phyloP scores from a whole-genome alignment of 2,329 filamentous ascomycete genomes.

The Pseudofabraea citricarpa region DNA sequence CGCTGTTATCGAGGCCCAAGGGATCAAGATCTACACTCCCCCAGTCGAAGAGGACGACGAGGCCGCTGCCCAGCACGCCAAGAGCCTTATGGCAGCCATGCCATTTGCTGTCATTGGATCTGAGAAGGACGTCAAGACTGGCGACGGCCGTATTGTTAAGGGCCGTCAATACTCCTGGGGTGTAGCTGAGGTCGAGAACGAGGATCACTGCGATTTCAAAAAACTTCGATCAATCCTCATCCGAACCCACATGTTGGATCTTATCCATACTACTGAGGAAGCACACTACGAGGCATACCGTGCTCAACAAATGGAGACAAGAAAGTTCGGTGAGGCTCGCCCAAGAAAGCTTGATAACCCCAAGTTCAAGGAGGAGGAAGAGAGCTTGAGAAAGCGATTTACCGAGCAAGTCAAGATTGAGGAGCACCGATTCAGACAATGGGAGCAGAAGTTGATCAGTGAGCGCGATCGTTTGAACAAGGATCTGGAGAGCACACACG shows the following conservation, averaged over 20 bases:
- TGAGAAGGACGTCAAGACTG: slow-evolving; percentile 97
- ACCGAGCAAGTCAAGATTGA: slow-evolving; percentile 99
- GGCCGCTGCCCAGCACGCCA: slow-evolving; percentile 89
- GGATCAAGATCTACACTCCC: slow-evolving; percentile 99
- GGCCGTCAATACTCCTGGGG: slow-evolving; percentile 99
- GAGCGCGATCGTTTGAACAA: slow-evolving; percentile 99
- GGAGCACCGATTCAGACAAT: slow-evolving; percentile 97
- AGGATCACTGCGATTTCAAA: slow-evolving; percentile 99
- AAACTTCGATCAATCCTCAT: slow-evolving; percentile 98
- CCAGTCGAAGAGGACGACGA: slow-evolving; percentile 98
- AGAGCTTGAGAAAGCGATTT: slow-evolving; percentile 96
- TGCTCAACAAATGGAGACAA: slow-evolving; percentile 98
- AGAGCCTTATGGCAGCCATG: slow-evolving; percentile 93
- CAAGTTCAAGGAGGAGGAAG: slow-evolving; percentile 99
- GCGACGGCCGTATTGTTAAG: slow-evolving; percentile 95
- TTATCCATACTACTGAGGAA: slow-evolving; percentile 99
- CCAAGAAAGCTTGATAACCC: slow-evolving; percentile 98
- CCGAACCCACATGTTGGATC: slow-evolving; percentile 98
- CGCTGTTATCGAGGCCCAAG: slow-evolving; percentile 93
- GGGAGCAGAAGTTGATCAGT: slow-evolving; percentile 99
- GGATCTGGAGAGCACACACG: slow-evolving; percentile 96
- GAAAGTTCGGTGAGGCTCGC: slow-evolving; percentile 97
- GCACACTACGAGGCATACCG: slow-evolving; percentile 99
- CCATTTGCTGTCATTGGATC: slow-evolving; percentile 98
- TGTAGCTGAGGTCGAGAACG: slow-evolving; percentile 98